Percentiles rank a stretch among this genome's conserved stretches.
These are phyloP conservation scores for Thinopyrum elongatum DNA, from an alignment of 176 grass and related monocot species.

Conservation along the genomic window DNA sequence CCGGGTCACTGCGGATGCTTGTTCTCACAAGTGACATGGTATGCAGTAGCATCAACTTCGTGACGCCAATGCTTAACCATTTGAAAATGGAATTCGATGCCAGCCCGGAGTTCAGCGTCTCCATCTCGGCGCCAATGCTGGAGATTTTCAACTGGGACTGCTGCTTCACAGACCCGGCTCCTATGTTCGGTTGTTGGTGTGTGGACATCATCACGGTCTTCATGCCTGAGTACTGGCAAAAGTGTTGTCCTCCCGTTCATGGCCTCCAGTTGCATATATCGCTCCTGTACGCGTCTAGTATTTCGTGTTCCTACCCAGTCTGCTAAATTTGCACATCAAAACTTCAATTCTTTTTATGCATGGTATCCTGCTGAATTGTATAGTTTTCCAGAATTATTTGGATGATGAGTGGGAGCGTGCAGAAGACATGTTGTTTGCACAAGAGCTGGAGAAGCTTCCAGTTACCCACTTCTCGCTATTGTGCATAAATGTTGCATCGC, in stretches of 20 bases:
- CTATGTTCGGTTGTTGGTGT: background rate
- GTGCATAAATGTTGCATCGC: background rate
- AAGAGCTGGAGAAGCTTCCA: background rate
- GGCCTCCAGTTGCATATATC: background rate
- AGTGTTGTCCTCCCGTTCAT: background rate
- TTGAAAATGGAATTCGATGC: background rate
- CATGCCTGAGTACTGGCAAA: background rate
- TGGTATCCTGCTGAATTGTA: background rate
- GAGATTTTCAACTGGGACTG: background rate
- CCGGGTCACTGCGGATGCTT: background rate
- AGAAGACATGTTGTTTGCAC: background rate
- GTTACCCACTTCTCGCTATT: background rate
- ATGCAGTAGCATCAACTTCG: background rate
- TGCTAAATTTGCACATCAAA: background rate
- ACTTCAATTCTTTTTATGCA: background rate
- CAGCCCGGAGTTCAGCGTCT: background rate
- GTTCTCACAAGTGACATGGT: background rate
- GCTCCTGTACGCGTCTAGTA: no score
- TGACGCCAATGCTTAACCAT: background rate
- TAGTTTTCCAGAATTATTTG: background rate
- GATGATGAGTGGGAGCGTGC: no score
- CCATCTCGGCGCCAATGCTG: background rate
- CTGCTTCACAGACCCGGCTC: background rate
- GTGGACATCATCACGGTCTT: background rate
- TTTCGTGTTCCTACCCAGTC: no score